Conservation (phyloP, 2,329 filamentous ascomycete genomes). For the Chaetomium sp. region DNA sequence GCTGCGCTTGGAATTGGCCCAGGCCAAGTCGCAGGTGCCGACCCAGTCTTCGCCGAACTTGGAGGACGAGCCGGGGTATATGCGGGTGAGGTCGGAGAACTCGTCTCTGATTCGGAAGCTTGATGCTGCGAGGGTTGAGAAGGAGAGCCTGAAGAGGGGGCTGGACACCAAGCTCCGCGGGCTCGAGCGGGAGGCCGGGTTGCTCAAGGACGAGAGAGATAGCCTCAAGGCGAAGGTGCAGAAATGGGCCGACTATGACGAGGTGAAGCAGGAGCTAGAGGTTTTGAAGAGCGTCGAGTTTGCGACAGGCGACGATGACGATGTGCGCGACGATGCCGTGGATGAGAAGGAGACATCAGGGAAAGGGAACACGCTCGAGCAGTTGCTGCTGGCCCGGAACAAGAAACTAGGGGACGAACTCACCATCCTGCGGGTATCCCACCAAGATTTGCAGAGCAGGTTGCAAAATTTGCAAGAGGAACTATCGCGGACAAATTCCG, state of each 20-base stretch:
- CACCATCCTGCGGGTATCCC: conserved; percentile 85
- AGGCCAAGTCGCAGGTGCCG: conserved; percentile 69
- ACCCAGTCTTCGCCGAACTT: conserved; percentile 54
- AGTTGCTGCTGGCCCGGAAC: conserved; percentile 84
- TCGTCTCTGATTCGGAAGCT: conserved; percentile 84
- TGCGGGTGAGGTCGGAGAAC: conserved; percentile 87
- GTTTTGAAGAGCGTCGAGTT: conserved; percentile 98
- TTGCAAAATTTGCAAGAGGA: conserved; percentile 78
- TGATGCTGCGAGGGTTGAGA: conserved; percentile 76
- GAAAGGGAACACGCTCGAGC: conserved; percentile 78
- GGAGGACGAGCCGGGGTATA: conserved; percentile 84
- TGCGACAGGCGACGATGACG: conserved; percentile 79
- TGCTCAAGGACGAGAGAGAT: conserved; percentile 75
- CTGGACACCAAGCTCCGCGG: conserved; percentile 68
- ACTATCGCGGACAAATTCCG: conserved; percentile 72
- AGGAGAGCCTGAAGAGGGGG: conserved; percentile 70
- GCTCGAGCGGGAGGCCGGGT: conserved; percentile 70
- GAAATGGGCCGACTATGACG: conserved; percentile 91
- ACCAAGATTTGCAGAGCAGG: conserved; percentile 80
- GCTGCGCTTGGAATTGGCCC: conserved; percentile 80
- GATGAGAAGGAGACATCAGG: conserved; percentile 48
- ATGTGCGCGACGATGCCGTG: conserved; percentile 31
- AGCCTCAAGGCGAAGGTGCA: conserved; percentile 72
- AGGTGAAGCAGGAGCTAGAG: conserved; percentile 91
- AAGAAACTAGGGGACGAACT: conserved; percentile 95